These are phyloP conservation scores for Lecanicillium sp. DNA, from an alignment of 2,329 filamentous ascomycete genomes.

Conservation along the genomic window DNA sequence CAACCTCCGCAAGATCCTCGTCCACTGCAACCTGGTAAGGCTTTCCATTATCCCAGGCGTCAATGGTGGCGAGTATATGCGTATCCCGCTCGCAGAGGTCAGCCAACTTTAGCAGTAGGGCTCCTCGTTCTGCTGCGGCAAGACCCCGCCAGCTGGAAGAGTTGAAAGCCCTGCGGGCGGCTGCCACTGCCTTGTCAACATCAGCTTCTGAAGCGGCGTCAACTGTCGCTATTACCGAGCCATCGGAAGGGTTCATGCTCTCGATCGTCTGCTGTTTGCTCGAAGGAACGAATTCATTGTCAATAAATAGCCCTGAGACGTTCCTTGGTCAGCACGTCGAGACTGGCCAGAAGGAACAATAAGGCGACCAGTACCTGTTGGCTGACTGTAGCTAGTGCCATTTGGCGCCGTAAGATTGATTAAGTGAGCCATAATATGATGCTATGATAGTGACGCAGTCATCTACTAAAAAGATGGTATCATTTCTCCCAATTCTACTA, in stretches of 20 bases:
- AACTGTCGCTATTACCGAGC: constrained; percentile 21
- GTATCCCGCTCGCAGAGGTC: constrained; percentile 60
- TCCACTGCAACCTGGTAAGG: constrained; percentile 56
- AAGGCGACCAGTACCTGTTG: too few species aligned
- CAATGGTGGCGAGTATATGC: constrained; percentile 39
- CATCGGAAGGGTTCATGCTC: constrained; percentile 44
- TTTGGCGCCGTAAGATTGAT: too few species aligned
- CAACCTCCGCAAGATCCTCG: constrained; percentile 50
- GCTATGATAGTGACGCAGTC: too few species aligned
- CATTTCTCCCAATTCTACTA: too few species aligned
- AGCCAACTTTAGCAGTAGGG: constrained; percentile 62
- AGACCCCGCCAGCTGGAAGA: constrained; percentile 62
- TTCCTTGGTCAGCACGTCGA: too few species aligned
- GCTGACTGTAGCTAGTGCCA: too few species aligned
- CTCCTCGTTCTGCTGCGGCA: constrained; percentile 56
- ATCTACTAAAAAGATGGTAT: too few species aligned
- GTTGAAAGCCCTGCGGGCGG: constrained; percentile 60
- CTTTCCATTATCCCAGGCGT: constrained; percentile 75
- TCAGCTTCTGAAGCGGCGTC: constrained; percentile 20
- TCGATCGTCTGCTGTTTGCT: constrained; percentile 46
- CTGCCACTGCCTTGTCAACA: constrained; percentile 22
- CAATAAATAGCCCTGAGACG: constrained; percentile 73
- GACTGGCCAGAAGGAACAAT: too few species aligned
- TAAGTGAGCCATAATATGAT: too few species aligned
- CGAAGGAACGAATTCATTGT: constrained; percentile 64